Percentiles rank a stretch among this genome's conserved stretches.
Evolutionary conservation across 208 protist species (phyloP).

Genomic region (Borovskyia barvae): DNA sequence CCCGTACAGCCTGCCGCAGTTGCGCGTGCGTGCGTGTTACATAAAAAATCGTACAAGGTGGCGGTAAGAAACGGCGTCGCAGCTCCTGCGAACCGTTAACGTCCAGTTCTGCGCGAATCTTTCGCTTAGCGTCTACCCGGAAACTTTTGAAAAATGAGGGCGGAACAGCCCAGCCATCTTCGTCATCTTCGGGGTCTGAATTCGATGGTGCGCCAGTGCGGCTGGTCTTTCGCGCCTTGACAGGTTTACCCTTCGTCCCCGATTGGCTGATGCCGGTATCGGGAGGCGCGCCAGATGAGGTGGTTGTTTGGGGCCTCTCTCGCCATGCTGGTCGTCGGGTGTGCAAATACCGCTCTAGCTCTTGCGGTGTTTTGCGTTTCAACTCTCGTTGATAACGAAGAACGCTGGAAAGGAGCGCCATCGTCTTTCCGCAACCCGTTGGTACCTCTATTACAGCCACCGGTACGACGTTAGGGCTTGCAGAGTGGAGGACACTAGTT

Average conservation of each 20-base stretch:
- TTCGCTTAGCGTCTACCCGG: conserved; percentile 23
- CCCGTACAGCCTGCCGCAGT: conserved; percentile 92
- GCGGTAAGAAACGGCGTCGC: conserved; percentile 44
- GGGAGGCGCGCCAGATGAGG: background rate
- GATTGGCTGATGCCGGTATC: too few species aligned
- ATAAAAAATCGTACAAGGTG: conserved; percentile 92
- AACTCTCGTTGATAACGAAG: conserved; percentile 81
- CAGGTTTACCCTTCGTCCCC: too few species aligned
- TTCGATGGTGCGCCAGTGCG: too few species aligned
- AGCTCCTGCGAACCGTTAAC: conserved; percentile 45
- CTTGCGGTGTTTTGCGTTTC: conserved; percentile 91
- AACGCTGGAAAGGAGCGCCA: conserved; percentile 92
- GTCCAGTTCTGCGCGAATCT: conserved; percentile 52
- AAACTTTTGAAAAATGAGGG: conserved; percentile 61
- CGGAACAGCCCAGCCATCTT: conserved; percentile 32
- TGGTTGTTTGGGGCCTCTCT: too few species aligned
- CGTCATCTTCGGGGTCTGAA: conserved; percentile 4
- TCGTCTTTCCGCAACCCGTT: conserved; percentile 97
- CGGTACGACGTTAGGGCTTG: conserved; percentile 25
- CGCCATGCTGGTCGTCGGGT: conserved; percentile 70
- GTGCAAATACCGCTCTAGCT: conserved; percentile 88
- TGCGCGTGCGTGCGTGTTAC: conserved; percentile 96
- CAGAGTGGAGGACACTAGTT: conserved; percentile 21
- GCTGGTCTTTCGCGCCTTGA: too few species aligned
- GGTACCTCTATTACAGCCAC: conserved; percentile 91